Percentiles rank a stretch among this genome's conserved stretches.
Evolutionary conservation across 2,329 filamentous ascomycete genomes (phyloP).

Genomic region (Trichoderma sp.): DNA sequence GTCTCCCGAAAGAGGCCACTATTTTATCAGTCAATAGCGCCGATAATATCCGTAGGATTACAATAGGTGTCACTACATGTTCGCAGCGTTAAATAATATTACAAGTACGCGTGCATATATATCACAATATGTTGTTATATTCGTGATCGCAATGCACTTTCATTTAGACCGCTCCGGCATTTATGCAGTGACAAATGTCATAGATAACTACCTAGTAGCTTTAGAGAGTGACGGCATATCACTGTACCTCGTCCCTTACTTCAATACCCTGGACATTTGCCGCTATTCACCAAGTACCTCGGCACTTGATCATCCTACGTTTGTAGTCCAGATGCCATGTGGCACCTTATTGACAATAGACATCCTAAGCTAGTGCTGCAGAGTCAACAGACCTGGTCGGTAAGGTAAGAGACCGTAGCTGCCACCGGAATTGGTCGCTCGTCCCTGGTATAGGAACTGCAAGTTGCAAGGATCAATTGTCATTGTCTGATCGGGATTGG

Average conservation of each 20-base stretch:
- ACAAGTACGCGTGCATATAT: background rate
- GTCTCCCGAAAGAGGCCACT: background rate
- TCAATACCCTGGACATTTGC: background rate
- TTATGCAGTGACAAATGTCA: background rate
- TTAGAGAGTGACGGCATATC: background rate
- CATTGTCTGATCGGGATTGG: conserved; percentile 7
- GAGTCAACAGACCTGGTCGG: conserved; percentile 1
- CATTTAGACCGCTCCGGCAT: background rate
- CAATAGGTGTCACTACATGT: background rate
- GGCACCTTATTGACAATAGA: background rate
- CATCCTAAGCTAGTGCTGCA: background rate
- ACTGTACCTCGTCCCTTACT: background rate
- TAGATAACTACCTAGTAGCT: background rate
- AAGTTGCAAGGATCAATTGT: conserved; percentile 7
- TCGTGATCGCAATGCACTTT: background rate
- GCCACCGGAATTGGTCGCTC: background rate
- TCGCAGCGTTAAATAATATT: background rate
- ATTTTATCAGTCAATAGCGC: background rate
- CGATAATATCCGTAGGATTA: background rate
- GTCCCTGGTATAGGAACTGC: conserved; percentile 1
- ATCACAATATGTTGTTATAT: background rate
- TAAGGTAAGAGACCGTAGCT: background rate
- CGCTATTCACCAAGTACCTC: background rate
- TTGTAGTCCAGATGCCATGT: background rate
- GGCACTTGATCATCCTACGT: background rate